A percentile compares a stretch with the other conserved stretches of the same genome.
Evolutionary conservation across 257 asterid species (phyloP).

Genomic region (Nicotiana attenuata): DNA sequence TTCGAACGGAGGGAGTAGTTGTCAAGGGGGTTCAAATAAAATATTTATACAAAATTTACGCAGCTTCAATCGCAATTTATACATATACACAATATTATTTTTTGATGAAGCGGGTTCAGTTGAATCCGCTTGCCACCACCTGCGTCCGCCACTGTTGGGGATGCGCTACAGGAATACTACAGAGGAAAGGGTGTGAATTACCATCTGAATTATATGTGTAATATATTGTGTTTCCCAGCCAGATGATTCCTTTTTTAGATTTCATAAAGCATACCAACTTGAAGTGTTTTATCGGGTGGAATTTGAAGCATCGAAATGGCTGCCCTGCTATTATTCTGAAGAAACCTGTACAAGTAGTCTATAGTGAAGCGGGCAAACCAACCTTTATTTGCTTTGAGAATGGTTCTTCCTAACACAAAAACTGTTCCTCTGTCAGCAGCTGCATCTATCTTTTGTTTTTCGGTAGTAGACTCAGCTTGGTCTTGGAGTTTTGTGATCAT

Average conservation of each 20-base stretch:
- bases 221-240: too few relatives aligned
- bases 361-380: conserved; percentile 34
- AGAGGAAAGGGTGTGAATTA: too few relatives aligned
- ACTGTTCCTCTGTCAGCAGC: conserved; percentile 29
- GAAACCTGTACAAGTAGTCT: conserved; percentile 53
- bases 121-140: too few relatives aligned
- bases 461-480: conserved; percentile 14
- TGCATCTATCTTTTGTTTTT: conserved; percentile 26
- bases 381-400: conserved; percentile 41
- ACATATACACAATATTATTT: too few relatives aligned
- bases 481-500: conserved; percentile 28
- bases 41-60: too few relatives aligned
- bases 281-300: conserved; percentile 51
- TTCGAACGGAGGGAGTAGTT: too few relatives aligned
- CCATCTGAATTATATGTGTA: too few relatives aligned
- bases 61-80: too few relatives aligned
- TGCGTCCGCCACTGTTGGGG: too few relatives aligned
- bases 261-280: conserved; percentile 60
- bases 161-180: neutral
- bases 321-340: conserved; percentile 55
- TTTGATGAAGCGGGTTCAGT: too few relatives aligned
- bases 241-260: conserved; percentile 15
- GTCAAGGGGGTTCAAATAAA: too few relatives aligned
- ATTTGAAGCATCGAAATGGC: conserved; percentile 35
- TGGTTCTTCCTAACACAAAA: conserved; percentile 45